A percentile compares a stretch with the other conserved stretches of the same genome.
Evolutionary conservation across 2,329 filamentous ascomycete genomes (phyloP).

Genomic region (Fusarium cyanostomum): DNA sequence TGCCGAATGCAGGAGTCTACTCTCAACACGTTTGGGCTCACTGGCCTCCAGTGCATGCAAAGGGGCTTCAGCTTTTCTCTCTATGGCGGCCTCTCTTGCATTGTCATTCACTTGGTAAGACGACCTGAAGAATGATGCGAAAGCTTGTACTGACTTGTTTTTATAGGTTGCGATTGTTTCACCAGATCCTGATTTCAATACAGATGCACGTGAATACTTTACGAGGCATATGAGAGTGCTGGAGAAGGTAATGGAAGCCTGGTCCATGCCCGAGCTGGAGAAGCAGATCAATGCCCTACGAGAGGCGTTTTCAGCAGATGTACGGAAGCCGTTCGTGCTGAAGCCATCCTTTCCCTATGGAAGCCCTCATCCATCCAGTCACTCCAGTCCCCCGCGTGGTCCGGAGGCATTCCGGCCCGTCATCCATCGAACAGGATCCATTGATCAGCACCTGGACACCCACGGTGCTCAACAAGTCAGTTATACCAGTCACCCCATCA

Average conservation of each 20-base stretch:
- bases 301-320: conserved; percentile 90
- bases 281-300: conserved; percentile 89
- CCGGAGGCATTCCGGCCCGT: conserved; percentile 60
- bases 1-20: conserved; percentile 89
- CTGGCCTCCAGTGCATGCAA: conserved; percentile 89
- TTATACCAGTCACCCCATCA: conserved; percentile 77
- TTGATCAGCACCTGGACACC: conserved; percentile 65
- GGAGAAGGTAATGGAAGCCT: conserved; percentile 82
- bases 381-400: conserved; percentile 70
- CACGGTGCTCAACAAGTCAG: conserved; percentile 68
- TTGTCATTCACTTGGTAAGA: conserved; percentile 89
- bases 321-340: conserved; percentile 84
- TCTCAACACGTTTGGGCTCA: conserved; percentile 77
- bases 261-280: conserved; percentile 91
- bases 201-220: conserved; percentile 88
- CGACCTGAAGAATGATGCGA: not conserved
- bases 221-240: conserved; percentile 93
- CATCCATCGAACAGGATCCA: conserved; percentile 57
- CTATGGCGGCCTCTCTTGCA: conserved; percentile 90
- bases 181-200: conserved; percentile 87
- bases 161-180: conserved; percentile 87
- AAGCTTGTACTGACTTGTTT: conserved; percentile 3
- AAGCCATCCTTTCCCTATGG: conserved; percentile 89
- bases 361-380: conserved; percentile 73
- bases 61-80: conserved; percentile 94